A percentile compares a stretch with the other conserved stretches of the same genome.
Conservation (phyloP, 192 early-diverging fungal species). For the Coemansia sp. region DNA sequence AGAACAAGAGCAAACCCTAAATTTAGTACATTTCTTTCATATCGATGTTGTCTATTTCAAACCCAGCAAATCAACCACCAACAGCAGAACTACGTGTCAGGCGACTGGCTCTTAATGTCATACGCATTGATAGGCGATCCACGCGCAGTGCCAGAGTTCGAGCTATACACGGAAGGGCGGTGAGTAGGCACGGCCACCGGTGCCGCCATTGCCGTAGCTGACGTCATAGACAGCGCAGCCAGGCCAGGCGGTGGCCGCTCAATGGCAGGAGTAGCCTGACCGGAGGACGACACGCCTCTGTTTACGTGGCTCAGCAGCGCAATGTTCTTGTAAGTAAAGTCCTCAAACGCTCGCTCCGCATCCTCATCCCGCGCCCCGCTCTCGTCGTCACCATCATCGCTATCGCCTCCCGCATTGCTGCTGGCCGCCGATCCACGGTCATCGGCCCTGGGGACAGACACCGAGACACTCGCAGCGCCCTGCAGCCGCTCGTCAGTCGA, state of each 20-base stretch:
- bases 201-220: background rate
- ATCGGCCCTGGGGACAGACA: slow-evolving; percentile 2
- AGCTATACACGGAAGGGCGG: slow-evolving; percentile 9
- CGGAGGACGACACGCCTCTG: slow-evolving; percentile 56
- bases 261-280: slow-evolving; percentile 21
- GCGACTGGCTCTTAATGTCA: slow-evolving; percentile 12
- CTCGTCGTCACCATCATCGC: slow-evolving; percentile 14
- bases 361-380: slow-evolving; percentile 21
- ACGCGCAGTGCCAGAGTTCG: slow-evolving; percentile 3
- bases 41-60: no score
- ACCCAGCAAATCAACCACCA: background rate
- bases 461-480: background rate
- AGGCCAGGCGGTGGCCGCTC: slow-evolving; percentile 17
- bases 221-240: background rate
- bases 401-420: slow-evolving; percentile 8
- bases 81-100: background rate
- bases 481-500: slow-evolving; percentile 45
- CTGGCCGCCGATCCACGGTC: slow-evolving; percentile 15
- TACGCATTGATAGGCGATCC: slow-evolving; percentile 34
- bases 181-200: background rate
- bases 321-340: slow-evolving; percentile 66
- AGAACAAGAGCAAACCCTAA: slow-evolving; percentile 12
- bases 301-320: slow-evolving; percentile 63
- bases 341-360: slow-evolving; percentile 56
- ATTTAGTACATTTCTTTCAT: background rate